Base-by-base conservation (phyloP, 139 green algal species). In the Nannochloris sp. region DNA sequence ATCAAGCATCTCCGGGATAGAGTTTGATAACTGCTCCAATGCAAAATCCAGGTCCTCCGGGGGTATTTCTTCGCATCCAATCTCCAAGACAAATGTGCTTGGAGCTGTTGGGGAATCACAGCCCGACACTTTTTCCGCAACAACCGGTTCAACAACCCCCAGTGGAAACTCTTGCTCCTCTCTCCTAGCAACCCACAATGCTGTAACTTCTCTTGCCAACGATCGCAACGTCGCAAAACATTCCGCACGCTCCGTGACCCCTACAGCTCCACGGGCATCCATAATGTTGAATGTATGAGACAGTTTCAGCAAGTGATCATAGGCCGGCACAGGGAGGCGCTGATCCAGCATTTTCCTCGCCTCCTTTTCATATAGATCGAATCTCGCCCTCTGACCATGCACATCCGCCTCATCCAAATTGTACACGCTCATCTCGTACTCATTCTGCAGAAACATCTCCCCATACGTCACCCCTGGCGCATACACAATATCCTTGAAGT, bases 271-370 rank as follows among this genome's bases (percentile, higher is more conserved):
- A 4, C 93, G 75, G 0, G 93, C 91, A 66, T 99, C 94, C 61
- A 99, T 75, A 21, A 99, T 71, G 78, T 99, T 99, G 81, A 99
- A 99, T 34, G 83, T 80, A 70, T 98, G 93, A 37, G 74, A 90
- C 37, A 92, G 81, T 83, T 98, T 98, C n/a, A 99, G 83, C 44
- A 98, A 75, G 68, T 96, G 83, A 72, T 96, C 89, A 69, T 96
- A 98, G 8, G 93, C 93, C 34, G 94, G 94, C 24, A 99, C 76
- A 3, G 93, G 87, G 54, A 99, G 84, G 3, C 87, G 74, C 75
- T 87, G 81, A 9, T 87, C 76, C 48, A 99, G 68, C 77, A 99
- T 72, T 18, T 76, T 62, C 44, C 83, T 72, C 2, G 93, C 93
- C 67, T 97, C 88, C 70, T 75, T 57, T 12, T 90, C 70, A 49